Conservation (phyloP, 2,329 filamentous ascomycete species). For the Aspergillus fumigatus region DNA sequence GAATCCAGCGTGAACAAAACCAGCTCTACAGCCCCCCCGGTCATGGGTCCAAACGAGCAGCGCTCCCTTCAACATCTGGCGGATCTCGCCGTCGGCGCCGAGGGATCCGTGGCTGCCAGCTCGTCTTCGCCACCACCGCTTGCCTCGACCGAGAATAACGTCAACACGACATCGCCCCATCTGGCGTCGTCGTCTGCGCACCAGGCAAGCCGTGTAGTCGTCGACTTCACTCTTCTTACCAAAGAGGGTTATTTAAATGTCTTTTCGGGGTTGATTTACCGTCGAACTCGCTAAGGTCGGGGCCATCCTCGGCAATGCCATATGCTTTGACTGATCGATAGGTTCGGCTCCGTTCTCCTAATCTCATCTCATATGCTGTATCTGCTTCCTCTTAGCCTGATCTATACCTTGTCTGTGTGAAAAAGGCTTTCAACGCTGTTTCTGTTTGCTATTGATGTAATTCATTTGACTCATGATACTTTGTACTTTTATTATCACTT, state of each 20-base stretch:
- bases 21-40: conserved; percentile 23
- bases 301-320: background rate
- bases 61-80: conserved; percentile 42
- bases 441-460: background rate
- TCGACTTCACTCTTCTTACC: conserved; percentile 39
- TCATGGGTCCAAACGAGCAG: conserved; percentile 40
- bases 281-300: conserved; percentile 21
- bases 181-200: conserved; percentile 21
- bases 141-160: conserved; percentile 20
- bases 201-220: conserved; percentile 28
- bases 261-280: conserved; percentile 34
- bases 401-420: background rate
- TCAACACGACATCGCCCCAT: conserved; percentile 22
- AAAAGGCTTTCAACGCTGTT: background rate
- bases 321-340: background rate
- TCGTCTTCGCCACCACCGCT: conserved; percentile 26
- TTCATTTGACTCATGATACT: background rate
- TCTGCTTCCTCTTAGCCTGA: background rate
- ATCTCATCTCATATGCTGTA: background rate
- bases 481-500: background rate
- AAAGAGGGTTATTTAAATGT: conserved; percentile 41
- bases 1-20: conserved; percentile 18
- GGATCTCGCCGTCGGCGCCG: conserved; percentile 41
- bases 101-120: conserved; percentile 32
- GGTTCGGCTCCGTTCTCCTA: conserved; percentile 1